Evolutionary conservation across 2,329 filamentous ascomycete genomes (phyloP), one percentile per base, ranked within the genome.

Genomic region (Exophiala phaeomuriformis): DNA sequence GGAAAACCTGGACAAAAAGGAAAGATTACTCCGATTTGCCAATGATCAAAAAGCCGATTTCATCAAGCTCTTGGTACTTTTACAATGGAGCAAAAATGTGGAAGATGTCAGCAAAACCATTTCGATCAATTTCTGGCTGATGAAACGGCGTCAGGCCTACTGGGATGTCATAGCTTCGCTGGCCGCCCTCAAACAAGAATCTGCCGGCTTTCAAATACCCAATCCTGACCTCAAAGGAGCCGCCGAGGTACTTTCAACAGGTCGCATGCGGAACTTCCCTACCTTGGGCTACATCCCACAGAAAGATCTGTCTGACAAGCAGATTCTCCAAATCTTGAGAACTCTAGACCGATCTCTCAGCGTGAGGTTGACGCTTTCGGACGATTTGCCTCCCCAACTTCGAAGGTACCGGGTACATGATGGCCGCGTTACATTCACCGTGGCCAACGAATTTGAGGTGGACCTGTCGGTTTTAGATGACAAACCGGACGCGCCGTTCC

Each of bases 191-290:
- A 95, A 91, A 70, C 75, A 82, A 58, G 82, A 85, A 63, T 77
- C 94, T 59, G 78, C 80, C 6, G 77, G 76, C 63, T 86, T 86
- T 41, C 85, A 90, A 63, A 77, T 95, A 65, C 88, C 88, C 3
- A 91, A 90, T 65, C 93, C 93, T 1, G 94, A 98, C 71, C 76
- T 98, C 48, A 86, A 86, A 67, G 96, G 90, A 19, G 91, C 93
- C 5, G 74, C 96, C 42, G 84, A 96, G 64, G 79, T 95, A 29
- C 73, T 98, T 51, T 85, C 88, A 4, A 89, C 83, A 5, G 89
- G 88, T 40, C 83, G 82, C 63, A 85, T 85, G 28, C 77, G 82
- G 3, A 88, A 85, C 78, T 83, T 95, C 75, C 85, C 90, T 49
- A 85, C 93, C 68, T 77, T 93, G 61, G 82, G 81, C 49, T 97